phyloP scores from a whole-genome alignment of 306 rosid genomes.

The Cucumis cinereus region DNA sequence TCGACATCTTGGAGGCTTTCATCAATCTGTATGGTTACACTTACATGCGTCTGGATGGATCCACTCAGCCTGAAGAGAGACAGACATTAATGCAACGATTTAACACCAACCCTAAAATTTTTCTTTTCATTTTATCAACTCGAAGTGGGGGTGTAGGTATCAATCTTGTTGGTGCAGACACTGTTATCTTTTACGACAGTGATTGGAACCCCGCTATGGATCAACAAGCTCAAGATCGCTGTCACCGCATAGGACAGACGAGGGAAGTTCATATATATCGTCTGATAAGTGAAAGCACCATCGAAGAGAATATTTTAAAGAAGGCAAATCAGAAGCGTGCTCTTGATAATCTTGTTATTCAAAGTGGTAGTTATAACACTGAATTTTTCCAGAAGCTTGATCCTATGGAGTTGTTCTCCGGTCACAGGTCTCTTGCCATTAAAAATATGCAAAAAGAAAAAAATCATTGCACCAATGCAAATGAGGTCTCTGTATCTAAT shows the following conservation, averaged over 20 bases:
- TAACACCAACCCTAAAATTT: conserved; percentile 84
- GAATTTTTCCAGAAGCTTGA: conserved; percentile 96
- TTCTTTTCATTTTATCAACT: conserved; percentile 91
- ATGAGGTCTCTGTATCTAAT: conserved; percentile 60
- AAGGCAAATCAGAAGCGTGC: conserved; percentile 99
- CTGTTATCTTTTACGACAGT: conserved; percentile 93
- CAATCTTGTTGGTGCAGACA: conserved; percentile 96
- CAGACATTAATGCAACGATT: conserved; percentile 95
- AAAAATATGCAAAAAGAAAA: conserved; percentile 64
- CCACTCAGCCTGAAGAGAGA: conserved; percentile 95
- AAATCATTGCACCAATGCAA: conserved; percentile 25
- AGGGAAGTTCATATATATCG: conserved; percentile 95
- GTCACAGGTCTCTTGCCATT: conserved; percentile 51
- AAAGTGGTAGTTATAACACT: conserved; percentile 94
- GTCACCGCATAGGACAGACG: conserved; percentile 99
- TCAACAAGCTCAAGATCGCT: conserved; percentile 98
- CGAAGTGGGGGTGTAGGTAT: conserved; percentile 99
- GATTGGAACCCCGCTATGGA: conserved; percentile 99
- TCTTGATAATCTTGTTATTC: conserved; percentile 93
- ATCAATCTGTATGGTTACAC: conserved; percentile 95
- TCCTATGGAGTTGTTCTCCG: conserved; percentile 90
- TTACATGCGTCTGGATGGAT: conserved; percentile 95
- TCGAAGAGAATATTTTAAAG: conserved; percentile 93
- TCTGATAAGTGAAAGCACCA: conserved; percentile 88
- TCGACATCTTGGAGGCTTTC: conserved; percentile 86